Base-by-base conservation (phyloP, 2,329 filamentous ascomycete genomes). In the Pestalotiopsis sp. region DNA sequence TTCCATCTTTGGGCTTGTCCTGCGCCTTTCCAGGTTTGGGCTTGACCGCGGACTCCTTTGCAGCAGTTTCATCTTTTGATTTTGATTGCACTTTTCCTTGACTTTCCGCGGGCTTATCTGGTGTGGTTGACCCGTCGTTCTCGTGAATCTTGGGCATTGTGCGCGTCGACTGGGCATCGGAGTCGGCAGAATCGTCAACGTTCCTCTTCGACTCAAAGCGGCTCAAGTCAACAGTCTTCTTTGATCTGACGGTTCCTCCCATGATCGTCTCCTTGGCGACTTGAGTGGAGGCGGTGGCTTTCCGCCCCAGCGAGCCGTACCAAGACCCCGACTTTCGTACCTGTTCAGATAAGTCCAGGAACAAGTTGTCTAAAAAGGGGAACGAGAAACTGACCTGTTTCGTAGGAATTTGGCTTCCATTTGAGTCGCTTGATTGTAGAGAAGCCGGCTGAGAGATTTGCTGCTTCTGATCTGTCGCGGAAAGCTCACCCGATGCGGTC, bases 281-380 rank as follows among this genome's bases (percentile, higher is more conserved):
- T 65, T 89, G 87, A 5, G 86, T 90, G 9, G 88, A 91, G 36
- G 89, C 83, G 17, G 82, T 80, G 6, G 89, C 86, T 52, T 68
- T 68, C 74, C 91, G 91, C 38, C 86, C 82, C 20, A 87, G 86
- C 87, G 89, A 87, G 66, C 87, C 87, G 76, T 91, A 91, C 89
- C 89, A 91, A 76, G 88, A 90, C 62, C 82, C 82, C 9, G 84
- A 79, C 75, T 88, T 88, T 69, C 82, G 83, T 49, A 85, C 78
- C 86, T 89, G 73, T 13, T 9, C 27, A 36, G 36, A 40, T 62
- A 40, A 62, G 59, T 36, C 25, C 14, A 11, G 17, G 13, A 17
- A n/a, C 59, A 20, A 52, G 17, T 27, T 4, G 14, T 13, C 12
- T 14, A n/a, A 13, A 59, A 13, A 14, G 25, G 57, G 12, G 23